These are phyloP conservation scores for Cenchrus fungigraminus DNA, from an alignment of 176 grass and related monocot genomes.

Conservation along the genomic window DNA sequence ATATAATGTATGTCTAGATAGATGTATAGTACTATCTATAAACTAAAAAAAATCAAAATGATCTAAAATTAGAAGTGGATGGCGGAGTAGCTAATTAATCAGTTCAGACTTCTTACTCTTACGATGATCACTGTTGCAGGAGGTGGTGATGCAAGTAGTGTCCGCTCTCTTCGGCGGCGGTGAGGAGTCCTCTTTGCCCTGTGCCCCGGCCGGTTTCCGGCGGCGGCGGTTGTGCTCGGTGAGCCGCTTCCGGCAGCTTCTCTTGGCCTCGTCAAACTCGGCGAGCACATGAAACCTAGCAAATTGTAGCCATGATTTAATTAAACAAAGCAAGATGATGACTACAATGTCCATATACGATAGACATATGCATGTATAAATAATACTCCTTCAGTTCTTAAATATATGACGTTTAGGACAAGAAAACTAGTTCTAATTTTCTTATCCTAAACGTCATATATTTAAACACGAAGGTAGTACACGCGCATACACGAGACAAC, in stretches of 20 bases:
- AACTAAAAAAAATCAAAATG: too few species aligned
- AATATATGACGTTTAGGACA: too few species aligned
- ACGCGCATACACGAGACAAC: too few species aligned
- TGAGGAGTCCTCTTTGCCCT: conserved; percentile 4
- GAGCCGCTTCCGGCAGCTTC: conserved; percentile 71
- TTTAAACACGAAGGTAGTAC: too few species aligned
- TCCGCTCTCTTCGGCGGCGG: conserved; percentile 36
- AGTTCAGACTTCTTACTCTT: conserved; percentile 34
- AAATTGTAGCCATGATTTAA: not conserved
- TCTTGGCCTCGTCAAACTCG: conserved; percentile 74
- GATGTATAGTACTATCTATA: too few species aligned
- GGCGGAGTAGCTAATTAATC: too few species aligned
- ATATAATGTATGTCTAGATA: too few species aligned
- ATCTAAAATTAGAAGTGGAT: too few species aligned
- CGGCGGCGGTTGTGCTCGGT: conserved; percentile 80
- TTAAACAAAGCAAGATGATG: not conserved
- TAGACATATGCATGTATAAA: too few species aligned
- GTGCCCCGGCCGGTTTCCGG: conserved; percentile 47
- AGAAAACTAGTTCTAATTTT: too few species aligned
- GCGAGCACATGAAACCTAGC: conserved; percentile 69
- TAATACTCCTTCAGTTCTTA: too few species aligned
- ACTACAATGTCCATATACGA: not conserved
- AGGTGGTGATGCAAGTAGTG: conserved; percentile 5
- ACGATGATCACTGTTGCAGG: conserved; percentile 11
- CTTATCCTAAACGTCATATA: too few species aligned